Evolutionary conservation across 1,284 basidiomycete genomes (phyloP).

Genomic region (Trichosporon ovoides): DNA sequence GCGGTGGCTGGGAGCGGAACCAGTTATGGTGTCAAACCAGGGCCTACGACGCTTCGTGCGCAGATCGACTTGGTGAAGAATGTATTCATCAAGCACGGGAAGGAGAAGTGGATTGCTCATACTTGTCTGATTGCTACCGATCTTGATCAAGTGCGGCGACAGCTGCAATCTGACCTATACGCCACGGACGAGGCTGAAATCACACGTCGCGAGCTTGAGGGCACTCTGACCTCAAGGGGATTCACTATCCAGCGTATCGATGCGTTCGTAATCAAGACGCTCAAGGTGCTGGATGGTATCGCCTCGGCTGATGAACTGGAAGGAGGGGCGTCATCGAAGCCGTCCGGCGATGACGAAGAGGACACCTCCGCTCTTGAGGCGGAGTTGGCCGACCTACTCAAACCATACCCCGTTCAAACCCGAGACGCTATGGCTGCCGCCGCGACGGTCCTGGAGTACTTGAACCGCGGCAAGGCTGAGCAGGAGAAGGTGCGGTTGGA

Average conservation of each 20-base stretch:
- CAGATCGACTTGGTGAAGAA: constrained; percentile 34
- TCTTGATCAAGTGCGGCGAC: constrained; percentile 36
- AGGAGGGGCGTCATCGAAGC: constrained; percentile 2
- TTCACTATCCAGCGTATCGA: constrained; percentile 33
- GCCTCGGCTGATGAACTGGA: constrained; percentile 37
- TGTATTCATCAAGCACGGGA: constrained; percentile 36
- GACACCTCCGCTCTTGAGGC: constrained; percentile 20
- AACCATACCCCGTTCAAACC: constrained; percentile 33
- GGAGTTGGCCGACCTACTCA: constrained; percentile 26
- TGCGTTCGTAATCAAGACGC: constrained; percentile 40
- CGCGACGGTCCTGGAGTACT: constrained; percentile 37
- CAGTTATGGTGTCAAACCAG: constrained; percentile 28
- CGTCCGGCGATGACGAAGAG: background rate
- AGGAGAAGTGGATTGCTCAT: constrained; percentile 44
- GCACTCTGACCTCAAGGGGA: constrained; percentile 24
- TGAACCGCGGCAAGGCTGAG: constrained; percentile 35
- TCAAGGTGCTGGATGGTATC: constrained; percentile 45
- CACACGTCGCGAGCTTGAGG: constrained; percentile 32
- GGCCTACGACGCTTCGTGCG: constrained; percentile 31
- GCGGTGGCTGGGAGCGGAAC: no score
- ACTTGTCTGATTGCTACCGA: constrained; percentile 43
- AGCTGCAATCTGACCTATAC: constrained; percentile 39
- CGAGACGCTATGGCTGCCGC: constrained; percentile 36
- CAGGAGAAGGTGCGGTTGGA: constrained; percentile 43
- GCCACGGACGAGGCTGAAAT: constrained; percentile 39